A percentile compares a stretch with the other conserved stretches of the same genome.
phyloP scores from a whole-genome alignment of 75 land plant species.

The Azolla pinnata region DNA sequence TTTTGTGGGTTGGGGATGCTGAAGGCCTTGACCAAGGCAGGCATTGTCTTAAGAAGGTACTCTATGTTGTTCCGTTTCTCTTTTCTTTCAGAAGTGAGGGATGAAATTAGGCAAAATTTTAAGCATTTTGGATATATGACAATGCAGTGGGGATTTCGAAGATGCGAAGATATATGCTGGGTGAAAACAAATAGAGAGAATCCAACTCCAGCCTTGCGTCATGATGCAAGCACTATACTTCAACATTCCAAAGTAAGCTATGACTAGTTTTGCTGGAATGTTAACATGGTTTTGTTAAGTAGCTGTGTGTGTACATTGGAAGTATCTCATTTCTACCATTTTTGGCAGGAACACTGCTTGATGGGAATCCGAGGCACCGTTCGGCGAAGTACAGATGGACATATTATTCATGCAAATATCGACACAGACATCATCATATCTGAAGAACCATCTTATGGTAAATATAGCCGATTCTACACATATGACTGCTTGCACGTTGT shows the following conservation, averaged over 20 bases:
- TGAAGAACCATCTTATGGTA: constrained; percentile 91
- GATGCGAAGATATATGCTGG: constrained; percentile 99
- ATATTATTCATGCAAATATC: constrained; percentile 98
- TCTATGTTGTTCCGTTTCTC: not conserved
- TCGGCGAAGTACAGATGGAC: constrained; percentile 95
- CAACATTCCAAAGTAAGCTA: constrained; percentile 85
- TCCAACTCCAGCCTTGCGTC: constrained; percentile 84
- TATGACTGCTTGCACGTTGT: no score
- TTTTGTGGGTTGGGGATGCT: constrained; percentile 98
- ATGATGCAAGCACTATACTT: constrained; percentile 88
- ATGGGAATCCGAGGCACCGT: constrained; percentile 99
- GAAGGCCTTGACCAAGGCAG: constrained; percentile 96
- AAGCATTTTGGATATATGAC: not conserved
- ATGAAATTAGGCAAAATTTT: not conserved
- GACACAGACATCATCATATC: constrained; percentile 97
- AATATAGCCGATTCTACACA: no score
- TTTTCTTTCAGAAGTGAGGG: no score
- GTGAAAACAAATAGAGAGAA: constrained; percentile 90
- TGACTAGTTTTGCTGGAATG: no score
- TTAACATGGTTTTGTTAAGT: no score
- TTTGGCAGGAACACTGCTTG: constrained; percentile 91
- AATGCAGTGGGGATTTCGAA: constrained; percentile 90
- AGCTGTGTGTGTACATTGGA: no score
- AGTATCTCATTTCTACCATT: no score
- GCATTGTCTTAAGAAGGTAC: constrained; percentile 93